Evolutionary conservation across 1,139 yeast species (phyloP).

Genomic region (Yamadazyma siamensis): DNA sequence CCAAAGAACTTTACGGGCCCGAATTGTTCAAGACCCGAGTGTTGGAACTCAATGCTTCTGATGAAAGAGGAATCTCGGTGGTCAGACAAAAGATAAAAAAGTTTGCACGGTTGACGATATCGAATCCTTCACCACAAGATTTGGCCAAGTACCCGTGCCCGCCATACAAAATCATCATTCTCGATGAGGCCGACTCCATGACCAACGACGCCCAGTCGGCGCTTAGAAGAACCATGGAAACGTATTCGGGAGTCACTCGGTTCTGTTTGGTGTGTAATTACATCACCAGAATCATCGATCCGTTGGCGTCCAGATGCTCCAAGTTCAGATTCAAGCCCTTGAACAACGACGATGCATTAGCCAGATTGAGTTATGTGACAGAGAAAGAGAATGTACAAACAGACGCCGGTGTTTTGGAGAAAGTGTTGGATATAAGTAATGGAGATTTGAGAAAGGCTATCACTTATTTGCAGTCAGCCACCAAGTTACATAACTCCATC

Average conservation of each 20-base stretch:
- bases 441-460: slow-evolving; percentile 96
- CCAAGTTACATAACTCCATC: slow-evolving; percentile 50
- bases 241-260: slow-evolving; percentile 84
- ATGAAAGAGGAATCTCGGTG: slow-evolving; percentile 92
- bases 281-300: slow-evolving; percentile 93
- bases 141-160: slow-evolving; percentile 83
- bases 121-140: slow-evolving; percentile 73
- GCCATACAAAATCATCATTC: slow-evolving; percentile 79
- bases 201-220: slow-evolving; percentile 98
- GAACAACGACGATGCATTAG: slow-evolving; percentile 66
- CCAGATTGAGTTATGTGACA: slow-evolving; percentile 61
- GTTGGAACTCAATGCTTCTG: slow-evolving; percentile 90
- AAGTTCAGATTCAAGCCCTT: slow-evolving; percentile 86
- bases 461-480: slow-evolving; percentile 84
- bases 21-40: slow-evolving; percentile 69
- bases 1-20: slow-evolving; percentile 79
- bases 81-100: slow-evolving; percentile 90
- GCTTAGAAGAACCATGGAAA: slow-evolving; percentile 93
- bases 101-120: slow-evolving; percentile 84
- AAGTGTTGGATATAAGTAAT: slow-evolving; percentile 62
- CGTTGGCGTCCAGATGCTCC: slow-evolving; percentile 93
- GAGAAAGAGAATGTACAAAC: slow-evolving; percentile 48
- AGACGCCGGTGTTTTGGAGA: slow-evolving; percentile 48
- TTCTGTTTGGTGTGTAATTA: slow-evolving; percentile 94
- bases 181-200: slow-evolving; percentile 98